Evolutionary conservation across 2,329 filamentous ascomycete species (phyloP).

Genomic region (Paraphaeosphaeria sporulosa): DNA sequence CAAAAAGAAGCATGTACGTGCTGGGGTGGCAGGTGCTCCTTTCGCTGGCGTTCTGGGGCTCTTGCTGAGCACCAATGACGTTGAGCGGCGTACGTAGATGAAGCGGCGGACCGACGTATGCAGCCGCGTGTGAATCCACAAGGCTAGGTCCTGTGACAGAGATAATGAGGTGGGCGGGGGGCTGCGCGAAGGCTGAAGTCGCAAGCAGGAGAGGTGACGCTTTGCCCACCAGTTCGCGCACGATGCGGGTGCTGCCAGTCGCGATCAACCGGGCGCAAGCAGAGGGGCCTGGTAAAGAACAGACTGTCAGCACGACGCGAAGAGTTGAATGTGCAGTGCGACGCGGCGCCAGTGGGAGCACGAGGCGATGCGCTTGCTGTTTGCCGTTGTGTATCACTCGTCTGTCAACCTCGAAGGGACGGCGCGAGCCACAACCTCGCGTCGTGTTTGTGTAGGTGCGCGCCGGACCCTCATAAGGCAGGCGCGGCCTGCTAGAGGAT

Average conservation of each 20-base stretch:
- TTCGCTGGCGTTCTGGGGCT: slow-evolving; percentile 21
- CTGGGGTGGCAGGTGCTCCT: slow-evolving; percentile 25
- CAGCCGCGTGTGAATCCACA: slow-evolving; percentile 23
- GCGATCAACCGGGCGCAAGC: slow-evolving; percentile 36
- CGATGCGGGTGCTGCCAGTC: slow-evolving; percentile 26
- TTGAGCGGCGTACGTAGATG: slow-evolving; percentile 25
- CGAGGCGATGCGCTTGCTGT: slow-evolving; percentile 40
- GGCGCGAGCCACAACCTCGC: slow-evolving; percentile 37
- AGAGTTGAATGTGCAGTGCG: slow-evolving; percentile 33
- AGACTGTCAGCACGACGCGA: slow-evolving; percentile 48
- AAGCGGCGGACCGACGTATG: slow-evolving; percentile 27
- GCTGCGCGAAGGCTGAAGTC: slow-evolving; percentile 28
- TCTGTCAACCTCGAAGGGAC: slow-evolving; percentile 46
- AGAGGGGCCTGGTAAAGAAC: slow-evolving; percentile 34
- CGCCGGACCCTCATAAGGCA: slow-evolving; percentile 28
- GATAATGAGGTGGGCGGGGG: slow-evolving; percentile 18
- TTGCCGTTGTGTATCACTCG: slow-evolving; percentile 45
- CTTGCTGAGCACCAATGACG: slow-evolving; percentile 25
- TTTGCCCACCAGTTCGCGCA: slow-evolving; percentile 36
- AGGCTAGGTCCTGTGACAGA: slow-evolving; percentile 23
- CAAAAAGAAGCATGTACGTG: slow-evolving; percentile 26
- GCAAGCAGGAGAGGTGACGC: slow-evolving; percentile 36
- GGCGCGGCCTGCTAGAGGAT: not conserved
- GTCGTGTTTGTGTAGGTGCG: slow-evolving; percentile 41
- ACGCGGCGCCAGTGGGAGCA: slow-evolving; percentile 32